Base-by-base conservation (phyloP, 2,329 filamentous ascomycete genomes). In the Trichoderma sp. region DNA sequence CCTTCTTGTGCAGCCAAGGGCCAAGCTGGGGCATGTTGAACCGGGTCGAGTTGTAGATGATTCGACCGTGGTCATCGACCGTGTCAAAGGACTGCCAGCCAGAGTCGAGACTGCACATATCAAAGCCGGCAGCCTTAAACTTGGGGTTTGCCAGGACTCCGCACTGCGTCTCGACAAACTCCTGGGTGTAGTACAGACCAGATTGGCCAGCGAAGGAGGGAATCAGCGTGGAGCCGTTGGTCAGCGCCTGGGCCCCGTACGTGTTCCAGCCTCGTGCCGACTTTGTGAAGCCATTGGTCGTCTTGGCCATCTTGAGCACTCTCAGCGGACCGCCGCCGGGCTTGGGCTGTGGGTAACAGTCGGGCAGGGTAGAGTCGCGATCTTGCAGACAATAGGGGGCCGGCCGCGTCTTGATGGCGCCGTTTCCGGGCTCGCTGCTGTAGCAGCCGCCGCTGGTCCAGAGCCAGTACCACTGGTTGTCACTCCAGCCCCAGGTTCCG, bases 61-160 rank as follows among this genome's bases (percentile, higher is more conserved):
- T 65, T 5, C 65, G 65, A 3, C 65, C 65, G 15, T 65, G 24
- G 1, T 50, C 30, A n/a, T 67, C 65, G 5, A 67, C 64, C 4
- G 44, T 54, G 21, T 65, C 64, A 19, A 59, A 68, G 0, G 66
- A 62, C 57, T 66, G 58, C 54, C 63, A 76, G 67, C 79, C 77
- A 48, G 75, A 74, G 43, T 70, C 69, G 59, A 65, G 48, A 26
- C 51, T 52, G 60, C 64, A 66, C 41, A 64, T 55, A 17, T 50
- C 30, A n/a, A 47, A 66, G 15, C 64, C 64, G 3, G 64, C 65
- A n/a, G 21, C 52, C 55, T 59, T 64, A 52, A 64, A 66, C 15
- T 30, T 60, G 21, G 64, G 34, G 26, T 63, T 12, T 45, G 51
- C 45, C 15, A 59, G 51, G 15, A 66, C 60, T 21, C 52, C 64